Percentiles rank a stretch among this genome's conserved stretches.
Conservation (phyloP, 2,329 filamentous ascomycete species). For the Calonectria ilicicola region DNA sequence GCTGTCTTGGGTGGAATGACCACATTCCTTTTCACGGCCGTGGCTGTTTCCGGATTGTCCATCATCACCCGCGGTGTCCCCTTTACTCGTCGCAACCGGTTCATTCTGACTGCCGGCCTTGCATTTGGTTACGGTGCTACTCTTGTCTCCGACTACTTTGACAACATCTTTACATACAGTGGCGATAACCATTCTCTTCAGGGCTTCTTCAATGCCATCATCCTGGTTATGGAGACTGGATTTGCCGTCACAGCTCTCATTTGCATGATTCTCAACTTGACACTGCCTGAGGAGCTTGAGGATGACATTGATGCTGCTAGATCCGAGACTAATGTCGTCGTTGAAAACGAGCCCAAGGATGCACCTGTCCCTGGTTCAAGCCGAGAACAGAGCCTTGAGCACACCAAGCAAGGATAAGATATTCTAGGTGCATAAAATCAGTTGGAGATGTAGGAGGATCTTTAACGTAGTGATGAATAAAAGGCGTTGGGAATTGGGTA, state of each 20-base stretch:
- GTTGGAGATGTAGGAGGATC: not conserved
- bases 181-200: conserved; percentile 75
- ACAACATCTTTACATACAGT: conserved; percentile 77
- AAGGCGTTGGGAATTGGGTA: conserved; percentile 17
- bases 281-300: conserved; percentile 81
- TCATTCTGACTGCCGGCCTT: conserved; percentile 82
- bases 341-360: conserved; percentile 23
- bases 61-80: conserved; percentile 77
- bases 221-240: conserved; percentile 79
- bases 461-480: conserved; percentile 12
- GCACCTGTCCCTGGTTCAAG: conserved; percentile 21
- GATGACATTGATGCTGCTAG: conserved; percentile 55
- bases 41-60: conserved; percentile 81
- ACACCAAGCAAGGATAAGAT: conserved; percentile 20
- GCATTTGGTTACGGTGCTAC: conserved; percentile 80
- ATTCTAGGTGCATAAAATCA: conserved; percentile 1
- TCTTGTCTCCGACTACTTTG: conserved; percentile 75
- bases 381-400: conserved; percentile 25
- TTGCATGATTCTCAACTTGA: conserved; percentile 78
- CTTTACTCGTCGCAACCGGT: conserved; percentile 84
- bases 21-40: conserved; percentile 83
- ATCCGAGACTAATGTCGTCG: conserved; percentile 31
- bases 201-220: conserved; percentile 82
- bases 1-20: conserved; percentile 79
- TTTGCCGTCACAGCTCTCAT: conserved; percentile 81